Evolutionary conservation across 352 stramenopile genomes (phyloP), one percentile per base, ranked within the genome.

Genomic region (Pythium myriotylum): DNA sequence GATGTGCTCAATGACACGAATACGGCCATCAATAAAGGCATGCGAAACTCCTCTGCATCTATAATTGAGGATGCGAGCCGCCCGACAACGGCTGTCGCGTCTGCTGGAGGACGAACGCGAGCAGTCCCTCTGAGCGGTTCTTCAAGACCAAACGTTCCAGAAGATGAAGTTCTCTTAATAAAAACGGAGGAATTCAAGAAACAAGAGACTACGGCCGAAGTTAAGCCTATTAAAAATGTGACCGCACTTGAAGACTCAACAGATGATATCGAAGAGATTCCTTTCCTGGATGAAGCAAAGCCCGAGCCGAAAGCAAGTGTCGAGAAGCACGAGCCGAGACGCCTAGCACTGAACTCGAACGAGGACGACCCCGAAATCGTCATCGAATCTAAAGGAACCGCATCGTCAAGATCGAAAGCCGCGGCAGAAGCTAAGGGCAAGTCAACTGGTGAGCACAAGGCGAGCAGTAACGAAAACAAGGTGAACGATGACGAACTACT

Each of bases 221-320:
- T 56, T 13, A 70, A 56, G 16, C 54, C 49, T 13, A 32, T 67
- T 5, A 81, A 75, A 46, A 33, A 67, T 12, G 56, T 68, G n/a
- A 22, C 69, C 1, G 67, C 73, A 22, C 39, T 85, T 1, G 77
- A 91, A 17, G 77, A 90, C 37, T 75, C 72, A n/a, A 76, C 86
- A n/a, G 84, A 93, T 13, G 84, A 91, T 23, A 74, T 93, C 2
- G 84, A 93, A 50, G 84, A 93, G 37, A 91, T 93, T 20, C 81
- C 81, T 2, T 91, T 91, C 59, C 49, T 93, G 1, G 80, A 91
- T 37, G 77, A 89, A 22, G 51, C 63, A 1, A 82, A 84, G 32
- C 50, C 74, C 7, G 68, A 88, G 14, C 40, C 73, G 0, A 88
- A 89, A 57, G 20, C 43, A 8, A 10, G 27, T 5, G 41, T 8